Percentiles rank a stretch among this genome's conserved stretches.
phyloP scores from a whole-genome alignment of 257 asterid genomes.

The Solanum medicagineum region DNA sequence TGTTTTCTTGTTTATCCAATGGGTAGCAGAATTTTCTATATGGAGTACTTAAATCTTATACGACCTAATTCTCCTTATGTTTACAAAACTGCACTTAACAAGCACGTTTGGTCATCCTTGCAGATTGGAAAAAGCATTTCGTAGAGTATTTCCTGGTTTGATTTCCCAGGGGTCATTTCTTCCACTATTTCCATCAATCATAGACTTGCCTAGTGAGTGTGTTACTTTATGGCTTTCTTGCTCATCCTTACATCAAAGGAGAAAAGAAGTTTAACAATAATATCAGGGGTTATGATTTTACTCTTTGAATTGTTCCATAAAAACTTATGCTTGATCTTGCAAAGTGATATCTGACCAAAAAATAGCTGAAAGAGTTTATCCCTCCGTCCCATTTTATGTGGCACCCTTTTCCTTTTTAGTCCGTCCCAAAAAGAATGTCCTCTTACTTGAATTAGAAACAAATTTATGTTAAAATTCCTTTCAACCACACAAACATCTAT shows the following conservation, averaged over 20 bases:
- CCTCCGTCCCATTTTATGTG: no score
- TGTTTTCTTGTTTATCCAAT: neutral
- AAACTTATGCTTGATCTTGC: neutral
- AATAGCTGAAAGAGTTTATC: neutral
- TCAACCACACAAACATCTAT: no score
- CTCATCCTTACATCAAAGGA: neutral
- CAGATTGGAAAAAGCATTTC: slow-evolving; percentile 57
- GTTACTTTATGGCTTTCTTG: neutral
- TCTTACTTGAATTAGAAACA: no score
- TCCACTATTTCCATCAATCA: slow-evolving; percentile 60
- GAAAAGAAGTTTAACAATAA: neutral
- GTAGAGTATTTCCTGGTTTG: slow-evolving; percentile 43
- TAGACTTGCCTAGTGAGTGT: slow-evolving; percentile 82
- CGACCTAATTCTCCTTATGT: neutral
- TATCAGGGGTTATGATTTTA: neutral
- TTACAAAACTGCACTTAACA: neutral
- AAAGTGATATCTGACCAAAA: neutral
- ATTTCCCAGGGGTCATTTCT: slow-evolving; percentile 79
- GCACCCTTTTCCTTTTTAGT: no score
- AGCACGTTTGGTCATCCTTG: neutral
- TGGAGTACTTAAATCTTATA: neutral
- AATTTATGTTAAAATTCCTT: no score
- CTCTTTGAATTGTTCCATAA: neutral
- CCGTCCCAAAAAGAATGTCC: no score
- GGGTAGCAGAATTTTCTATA: neutral